These are phyloP conservation scores for Crassisporium funariophilum DNA, from an alignment of 768 basidiomycete genomes.

Conservation along the genomic window DNA sequence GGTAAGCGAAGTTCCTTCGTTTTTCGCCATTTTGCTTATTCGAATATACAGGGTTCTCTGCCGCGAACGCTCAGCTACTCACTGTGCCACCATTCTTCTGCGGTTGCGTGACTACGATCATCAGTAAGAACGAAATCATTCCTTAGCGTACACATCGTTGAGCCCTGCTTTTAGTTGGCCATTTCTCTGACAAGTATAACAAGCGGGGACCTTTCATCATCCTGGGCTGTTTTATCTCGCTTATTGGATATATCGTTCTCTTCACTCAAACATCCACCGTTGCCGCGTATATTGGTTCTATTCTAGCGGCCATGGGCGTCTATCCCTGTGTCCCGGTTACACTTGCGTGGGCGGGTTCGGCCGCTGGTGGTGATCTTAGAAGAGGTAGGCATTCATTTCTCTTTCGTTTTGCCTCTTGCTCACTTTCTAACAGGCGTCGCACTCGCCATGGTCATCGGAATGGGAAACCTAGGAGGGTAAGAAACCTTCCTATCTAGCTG, in stretches of 20 bases:
- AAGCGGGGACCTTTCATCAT: constrained; percentile 53
- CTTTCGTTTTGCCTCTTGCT: too few relatives aligned
- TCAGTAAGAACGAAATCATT: constrained; percentile 16
- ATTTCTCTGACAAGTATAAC: constrained; percentile 43
- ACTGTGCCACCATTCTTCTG: constrained; percentile 51
- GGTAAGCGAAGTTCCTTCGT: too few relatives aligned
- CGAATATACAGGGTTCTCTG: too few relatives aligned
- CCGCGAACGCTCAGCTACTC: constrained; percentile 52
- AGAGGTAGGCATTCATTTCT: too few relatives aligned
- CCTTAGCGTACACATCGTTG: too few relatives aligned
- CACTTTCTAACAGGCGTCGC: too few relatives aligned
- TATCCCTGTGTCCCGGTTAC: constrained; percentile 50
- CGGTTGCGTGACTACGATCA: constrained; percentile 46
- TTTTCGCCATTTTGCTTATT: too few relatives aligned
- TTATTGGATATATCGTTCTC: constrained; percentile 54
- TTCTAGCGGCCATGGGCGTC: constrained; percentile 55
- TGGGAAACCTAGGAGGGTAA: constrained; percentile 60
- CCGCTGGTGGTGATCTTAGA: constrained; percentile 57
- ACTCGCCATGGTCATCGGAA: constrained; percentile 54
- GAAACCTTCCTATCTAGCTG: too few relatives aligned
- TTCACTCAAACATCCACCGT: constrained; percentile 37
- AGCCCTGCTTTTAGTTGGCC: constrained; percentile 34
- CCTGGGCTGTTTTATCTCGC: constrained; percentile 38
- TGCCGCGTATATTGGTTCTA: constrained; percentile 47
- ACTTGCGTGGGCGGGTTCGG: constrained; percentile 58